Base-by-base conservation (phyloP, 768 basidiomycete species). In the Tricholoma bakamatsutake region DNA sequence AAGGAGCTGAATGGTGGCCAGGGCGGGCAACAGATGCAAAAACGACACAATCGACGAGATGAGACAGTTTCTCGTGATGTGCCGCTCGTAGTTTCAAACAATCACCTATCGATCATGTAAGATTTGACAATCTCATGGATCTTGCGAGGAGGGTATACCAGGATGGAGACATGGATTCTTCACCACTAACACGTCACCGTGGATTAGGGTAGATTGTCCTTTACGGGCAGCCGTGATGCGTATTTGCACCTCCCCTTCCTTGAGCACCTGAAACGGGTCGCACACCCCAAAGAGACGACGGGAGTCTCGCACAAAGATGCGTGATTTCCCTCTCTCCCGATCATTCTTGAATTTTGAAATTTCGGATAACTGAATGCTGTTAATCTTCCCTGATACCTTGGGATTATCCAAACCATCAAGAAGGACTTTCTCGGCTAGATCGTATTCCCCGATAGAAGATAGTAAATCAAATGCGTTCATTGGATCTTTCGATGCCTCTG, bases 111-210 rank as follows among this genome's bases (percentile, higher is more conserved):
- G 5, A 15, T 18, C 13, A 28, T 30, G 12, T 47, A 43, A 8
- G 27, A 31, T 46, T 40, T 27, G 5, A 4, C 30, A 35, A 35
- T 28, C 31, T 4, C 8, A 8, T 17, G 18, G 7, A 15, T 15
- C 11, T n/a, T 4, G 27, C 28, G 33, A 1, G 27, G 18, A 49
- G 4, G 3, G 15, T 11, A 12, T 50, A 81, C 83, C 85, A 18
- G 85, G 84, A 67, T 87, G 83, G 45, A 87, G 73, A 59, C 85
- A 88, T 0, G 85, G 85, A 63, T 88, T 88, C 18, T 84, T 71
- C 4, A 85, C 83, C 4, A 87, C 79, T 4, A 87, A 69, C 0
- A 86, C 83, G 59, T 85, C 81, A 0, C 78, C 76, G 57, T 85
- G 78, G 37, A 82, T 81, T 1, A 79, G 74, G 0, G 84, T 84